Evolutionary conservation across 306 rosid species (phyloP).

Genomic region (Parietaria judaica): DNA sequence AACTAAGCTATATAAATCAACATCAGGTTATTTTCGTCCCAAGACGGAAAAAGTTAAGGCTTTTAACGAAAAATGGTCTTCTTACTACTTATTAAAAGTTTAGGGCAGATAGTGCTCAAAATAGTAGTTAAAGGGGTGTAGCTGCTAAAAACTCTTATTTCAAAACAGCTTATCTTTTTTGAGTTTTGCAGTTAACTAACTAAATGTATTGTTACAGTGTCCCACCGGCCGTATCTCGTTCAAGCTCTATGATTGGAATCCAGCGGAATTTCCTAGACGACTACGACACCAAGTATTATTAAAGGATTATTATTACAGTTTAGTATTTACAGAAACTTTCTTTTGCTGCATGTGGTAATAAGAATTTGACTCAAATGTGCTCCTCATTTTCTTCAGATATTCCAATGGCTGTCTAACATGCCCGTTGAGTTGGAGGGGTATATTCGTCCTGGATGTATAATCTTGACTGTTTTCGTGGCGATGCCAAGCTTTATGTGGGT

Average conservation of each 20-base stretch:
- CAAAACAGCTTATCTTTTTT: background rate
- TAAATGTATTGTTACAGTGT: conserved; percentile 59
- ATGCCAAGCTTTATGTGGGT: conserved; percentile 93
- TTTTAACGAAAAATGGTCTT: no score
- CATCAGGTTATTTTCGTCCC: no score
- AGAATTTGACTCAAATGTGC: conserved; percentile 35
- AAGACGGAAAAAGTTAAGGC: no score
- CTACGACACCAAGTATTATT: conserved; percentile 94
- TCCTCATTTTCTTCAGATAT: conserved; percentile 55
- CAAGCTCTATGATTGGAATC: conserved; percentile 99
- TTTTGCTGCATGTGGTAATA: conserved; percentile 10
- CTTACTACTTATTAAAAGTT: no score
- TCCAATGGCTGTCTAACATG: conserved; percentile 92
- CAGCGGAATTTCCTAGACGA: conserved; percentile 96
- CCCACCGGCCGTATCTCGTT: conserved; percentile 97
- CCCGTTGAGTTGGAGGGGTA: conserved; percentile 98
- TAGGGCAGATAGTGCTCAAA: no score
- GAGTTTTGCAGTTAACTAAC: conserved; percentile 24
- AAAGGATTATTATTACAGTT: conserved; percentile 65
- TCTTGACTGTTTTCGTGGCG: conserved; percentile 73
- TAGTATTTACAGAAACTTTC: conserved; percentile 36
- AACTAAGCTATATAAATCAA: no score
- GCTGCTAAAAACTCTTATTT: no score
- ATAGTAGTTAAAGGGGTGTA: no score
- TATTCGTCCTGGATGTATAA: conserved; percentile 95